Conservation (phyloP, 2,329 filamentous ascomycete species). For the Arthrobotrys musiformis region DNA sequence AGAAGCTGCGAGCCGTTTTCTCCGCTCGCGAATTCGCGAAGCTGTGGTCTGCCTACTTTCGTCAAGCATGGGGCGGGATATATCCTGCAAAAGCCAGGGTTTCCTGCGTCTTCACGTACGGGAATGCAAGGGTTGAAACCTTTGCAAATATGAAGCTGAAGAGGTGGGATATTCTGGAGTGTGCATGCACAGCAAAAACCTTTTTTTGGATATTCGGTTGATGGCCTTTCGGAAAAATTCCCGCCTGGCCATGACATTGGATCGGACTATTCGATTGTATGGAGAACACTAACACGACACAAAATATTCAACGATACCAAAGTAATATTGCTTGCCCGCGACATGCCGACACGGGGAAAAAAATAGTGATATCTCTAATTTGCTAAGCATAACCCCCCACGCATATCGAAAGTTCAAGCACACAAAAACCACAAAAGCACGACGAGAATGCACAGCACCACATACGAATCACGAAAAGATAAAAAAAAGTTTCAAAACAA, state of each 20-base stretch:
- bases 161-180: background rate
- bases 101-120: constrained; percentile 27
- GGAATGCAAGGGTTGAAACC: constrained; percentile 28
- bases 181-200: background rate
- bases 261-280: background rate
- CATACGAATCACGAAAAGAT: too few relatives aligned
- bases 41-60: constrained; percentile 35
- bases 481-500: too few relatives aligned
- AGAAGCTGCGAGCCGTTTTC: constrained; percentile 17
- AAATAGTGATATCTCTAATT: constrained; percentile 52
- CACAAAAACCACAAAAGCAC: background rate
- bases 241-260: constrained; percentile 31
- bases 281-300: background rate
- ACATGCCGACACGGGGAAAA: constrained; percentile 13
- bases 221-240: constrained; percentile 45
- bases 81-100: constrained; percentile 24
- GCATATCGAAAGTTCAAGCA: constrained; percentile 11
- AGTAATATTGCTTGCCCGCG: background rate
- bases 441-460: constrained; percentile 35
- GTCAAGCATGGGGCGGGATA: constrained; percentile 32
- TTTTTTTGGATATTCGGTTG: constrained; percentile 19
- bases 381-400: constrained; percentile 27
- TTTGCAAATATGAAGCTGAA: constrained; percentile 13
- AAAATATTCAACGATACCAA: background rate
- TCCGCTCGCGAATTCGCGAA: constrained; percentile 14